These are phyloP conservation scores for Suillus brevipes DNA, from an alignment of 768 basidiomycete genomes.

Conservation along the genomic window DNA sequence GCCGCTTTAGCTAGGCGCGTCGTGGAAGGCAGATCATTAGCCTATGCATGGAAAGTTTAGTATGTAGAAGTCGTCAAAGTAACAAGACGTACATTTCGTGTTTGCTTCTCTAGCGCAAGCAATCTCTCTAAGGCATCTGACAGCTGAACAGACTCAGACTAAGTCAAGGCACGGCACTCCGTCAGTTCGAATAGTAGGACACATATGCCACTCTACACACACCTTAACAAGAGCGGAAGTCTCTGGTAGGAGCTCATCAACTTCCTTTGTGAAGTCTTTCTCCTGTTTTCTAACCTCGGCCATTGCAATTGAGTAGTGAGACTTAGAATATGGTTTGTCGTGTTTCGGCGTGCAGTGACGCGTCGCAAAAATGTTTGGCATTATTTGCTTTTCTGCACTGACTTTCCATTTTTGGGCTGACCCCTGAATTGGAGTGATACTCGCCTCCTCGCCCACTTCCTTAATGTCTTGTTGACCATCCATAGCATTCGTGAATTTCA, in stretches of 20 bases:
- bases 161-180: conserved; percentile 16
- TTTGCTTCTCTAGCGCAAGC: conserved; percentile 88
- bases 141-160: conserved; percentile 86
- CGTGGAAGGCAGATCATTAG: conserved; percentile 91
- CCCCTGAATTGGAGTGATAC: conserved; percentile 19
- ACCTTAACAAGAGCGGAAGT: conserved; percentile 73
- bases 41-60: conserved; percentile 47
- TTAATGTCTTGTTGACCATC: conserved; percentile 1
- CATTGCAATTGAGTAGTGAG: conserved; percentile 54
- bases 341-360: conserved; percentile 45
- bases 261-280: conserved; percentile 84
- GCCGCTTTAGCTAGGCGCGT: conserved; percentile 78
- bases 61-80: neutral
- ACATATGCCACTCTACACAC: conserved; percentile 27
- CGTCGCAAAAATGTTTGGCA: conserved; percentile 58
- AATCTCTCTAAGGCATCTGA: conserved; percentile 90
- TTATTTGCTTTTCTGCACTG: conserved; percentile 31
- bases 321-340: conserved; percentile 42
- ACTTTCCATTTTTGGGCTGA: conserved; percentile 19
- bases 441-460: neutral
- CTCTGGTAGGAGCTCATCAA: conserved; percentile 72
- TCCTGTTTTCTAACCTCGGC: conserved; percentile 83
- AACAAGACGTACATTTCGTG: conserved; percentile 75
- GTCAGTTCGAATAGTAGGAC: conserved; percentile 13
- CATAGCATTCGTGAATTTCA: conserved; percentile 16